phyloP scores from a whole-genome alignment of 148 eudicot species.

The Chenopodium suecicum region DNA sequence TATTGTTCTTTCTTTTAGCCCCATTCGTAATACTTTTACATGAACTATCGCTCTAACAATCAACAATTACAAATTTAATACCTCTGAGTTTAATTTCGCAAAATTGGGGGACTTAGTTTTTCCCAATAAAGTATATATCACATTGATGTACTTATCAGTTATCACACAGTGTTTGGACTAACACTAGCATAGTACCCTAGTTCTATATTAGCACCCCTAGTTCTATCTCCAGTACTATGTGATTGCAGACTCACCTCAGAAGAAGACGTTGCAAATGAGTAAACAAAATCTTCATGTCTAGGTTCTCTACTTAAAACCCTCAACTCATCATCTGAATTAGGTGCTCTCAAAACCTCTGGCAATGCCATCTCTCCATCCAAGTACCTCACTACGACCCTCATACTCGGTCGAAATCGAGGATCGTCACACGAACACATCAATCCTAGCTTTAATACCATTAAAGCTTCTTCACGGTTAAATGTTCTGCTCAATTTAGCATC shows the following conservation, averaged over 20 bases:
- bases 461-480: constrained; percentile 12
- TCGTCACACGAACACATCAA: constrained; percentile 32
- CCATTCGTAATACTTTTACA: too few relatives aligned
- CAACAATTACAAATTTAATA: too few relatives aligned
- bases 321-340: constrained; percentile 8
- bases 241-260: constrained; percentile 27
- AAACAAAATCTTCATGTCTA: constrained; percentile 2
- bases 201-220: constrained; percentile 8
- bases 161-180: constrained; percentile 16
- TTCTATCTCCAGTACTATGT: constrained; percentile 1
- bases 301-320: background rate
- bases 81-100: too few relatives aligned
- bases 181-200: constrained; percentile 21
- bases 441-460: constrained; percentile 30
- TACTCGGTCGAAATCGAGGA: constrained; percentile 22
- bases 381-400: constrained; percentile 32
- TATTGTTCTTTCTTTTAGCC: too few relatives aligned
- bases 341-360: constrained; percentile 24
- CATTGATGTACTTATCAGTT: background rate
- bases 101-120: too few relatives aligned
- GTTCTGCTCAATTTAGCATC: constrained; percentile 25
- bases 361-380: constrained; percentile 27
- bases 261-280: constrained; percentile 18
- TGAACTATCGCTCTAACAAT: too few relatives aligned
- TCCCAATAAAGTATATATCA: background rate